Base-by-base conservation (phyloP, 345 rosid genomes). In the Salix koriyanagi region DNA sequence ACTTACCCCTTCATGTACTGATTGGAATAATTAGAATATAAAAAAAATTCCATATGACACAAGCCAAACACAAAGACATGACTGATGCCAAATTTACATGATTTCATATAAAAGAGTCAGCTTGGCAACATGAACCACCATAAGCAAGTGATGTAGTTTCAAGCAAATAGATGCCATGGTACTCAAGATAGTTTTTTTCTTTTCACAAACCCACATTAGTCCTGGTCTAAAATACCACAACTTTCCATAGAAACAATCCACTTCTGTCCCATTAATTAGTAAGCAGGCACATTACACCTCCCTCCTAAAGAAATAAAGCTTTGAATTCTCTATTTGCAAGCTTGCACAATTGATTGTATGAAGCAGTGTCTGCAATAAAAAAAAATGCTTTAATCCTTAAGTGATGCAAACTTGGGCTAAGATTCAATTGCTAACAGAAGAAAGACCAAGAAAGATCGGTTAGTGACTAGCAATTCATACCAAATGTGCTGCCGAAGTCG, bases 281-380 rank as follows among this genome's bases (percentile, higher is more conserved):
- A 4, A 64, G 21, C 18, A 4, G 67, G 8, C 36, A 4, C 36
- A 7, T 5, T 5, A 13, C 21, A 26, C 1, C 32, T 26, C 41
- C 34, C 58, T 42, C 34, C 58, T 42, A 69, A 2, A 69, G 58
- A 37, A 69, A 69, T 26, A 69, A 44, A 69, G 19, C 36, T 46
- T 46, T 69, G 58, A 44, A 69, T 26, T 69, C 72, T 18, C 72
- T 60, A 15, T 69, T 69, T 25, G 72, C 72, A 46, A 69, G 72
- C 6, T 69, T 54, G 37, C 58, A 69, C 7, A 69, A 19, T 26
- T 69, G 72, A 69, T 69, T 69, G 60, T 46, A 69, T 1, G 72
- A 69, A 25, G 23, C 15, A 15, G 60, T 7, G 46, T 69, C 72
- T 69, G 60, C 58, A 64, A 64, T 4, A 25, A 12, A 37, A 4